These are phyloP conservation scores for Castanea crenata DNA, from an alignment of 306 rosid genomes.

Conservation along the genomic window DNA sequence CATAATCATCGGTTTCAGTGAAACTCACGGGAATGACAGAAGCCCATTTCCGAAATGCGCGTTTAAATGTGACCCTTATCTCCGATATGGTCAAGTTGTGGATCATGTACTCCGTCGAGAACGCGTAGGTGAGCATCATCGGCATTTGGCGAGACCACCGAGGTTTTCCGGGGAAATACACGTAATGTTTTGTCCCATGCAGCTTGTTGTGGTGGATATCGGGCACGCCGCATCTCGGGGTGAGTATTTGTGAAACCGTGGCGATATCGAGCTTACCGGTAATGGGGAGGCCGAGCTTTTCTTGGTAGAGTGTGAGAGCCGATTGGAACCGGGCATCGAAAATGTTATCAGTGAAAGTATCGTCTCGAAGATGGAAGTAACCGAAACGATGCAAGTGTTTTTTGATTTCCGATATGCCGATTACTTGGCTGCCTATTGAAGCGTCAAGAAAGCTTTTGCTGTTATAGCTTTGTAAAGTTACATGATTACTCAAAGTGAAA, in stretches of 20 bases:
- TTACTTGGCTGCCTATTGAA: slow-evolving; percentile 18
- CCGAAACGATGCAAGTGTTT: slow-evolving; percentile 48
- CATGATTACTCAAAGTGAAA: not conserved
- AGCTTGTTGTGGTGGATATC: slow-evolving; percentile 15
- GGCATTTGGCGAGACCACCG: slow-evolving; percentile 66
- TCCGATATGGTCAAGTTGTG: slow-evolving; percentile 38
- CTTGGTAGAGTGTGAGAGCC: slow-evolving; percentile 39
- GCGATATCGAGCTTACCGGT: slow-evolving; percentile 49
- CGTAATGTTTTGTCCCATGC: slow-evolving; percentile 40
- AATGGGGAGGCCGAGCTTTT: slow-evolving; percentile 44
- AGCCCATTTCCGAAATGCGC: slow-evolving; percentile 63
- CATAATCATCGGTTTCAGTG: slow-evolving; percentile 43
- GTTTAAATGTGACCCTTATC: slow-evolving; percentile 35
- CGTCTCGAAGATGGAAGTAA: slow-evolving; percentile 18
- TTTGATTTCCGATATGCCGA: slow-evolving; percentile 43
- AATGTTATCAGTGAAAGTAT: slow-evolving; percentile 13
- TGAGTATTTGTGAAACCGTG: slow-evolving; percentile 38
- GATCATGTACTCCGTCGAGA: slow-evolving; percentile 43
- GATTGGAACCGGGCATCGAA: slow-evolving; percentile 36
- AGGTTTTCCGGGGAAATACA: slow-evolving; percentile 67
- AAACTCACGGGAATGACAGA: slow-evolving; percentile 69
- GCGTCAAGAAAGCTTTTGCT: slow-evolving; percentile 21
- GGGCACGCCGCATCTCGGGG: slow-evolving; percentile 60
- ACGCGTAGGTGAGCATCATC: slow-evolving; percentile 60
- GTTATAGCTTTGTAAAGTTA: slow-evolving; percentile 7